Base-by-base conservation (phyloP, 805 yeast species). In the Metschnikowia corniflorae region DNA sequence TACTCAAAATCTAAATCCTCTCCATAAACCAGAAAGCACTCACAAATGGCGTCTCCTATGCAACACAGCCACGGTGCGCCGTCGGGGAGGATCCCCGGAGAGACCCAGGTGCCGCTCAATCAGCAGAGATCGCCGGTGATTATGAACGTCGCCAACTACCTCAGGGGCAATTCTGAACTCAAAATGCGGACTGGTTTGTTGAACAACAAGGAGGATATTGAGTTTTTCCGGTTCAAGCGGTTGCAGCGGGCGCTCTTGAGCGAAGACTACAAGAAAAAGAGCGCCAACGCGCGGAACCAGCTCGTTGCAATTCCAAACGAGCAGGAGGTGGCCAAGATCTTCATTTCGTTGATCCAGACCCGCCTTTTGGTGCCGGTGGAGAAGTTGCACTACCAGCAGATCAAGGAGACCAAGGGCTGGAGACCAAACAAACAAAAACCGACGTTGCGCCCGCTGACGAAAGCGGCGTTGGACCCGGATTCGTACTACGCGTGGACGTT, bases 221-320 rank as follows among this genome's bases (percentile, higher is more conserved):
- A 86, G 41, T 88, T 93, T 60, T 93, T 91, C 73, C 73, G 95
- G 48, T 83, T 71, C 59, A 91, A 91, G 60, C 76, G 98, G 52
- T 82, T 86, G 28, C 64, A 77, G 10, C 70, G 97, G 47, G 95
- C 94, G 1, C 70, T 91, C 39, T 63, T 78, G 23, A 77, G 87
- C 37, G 82, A 76, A 2, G 89, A 82, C 29, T 93, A 87, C 61
- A 70, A 71, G 49, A 58, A 52, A 44, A 75, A 67, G 44, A 75
- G 73, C 34, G 49, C 64, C 36, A 71, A 70, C 40, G 76, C 77
- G 36, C 64, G 53, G 39, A 61, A 63, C 40, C 65, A 65, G 25
- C 55, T 70, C 34, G 61, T 69, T 7, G 70, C 84, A 17, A 55
- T 68, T 8, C 53, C 55, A 3, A 67, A 66, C 42, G 75, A 73